Conservation (phyloP, 805 yeast genomes). For the Saturnispora besseyi region DNA sequence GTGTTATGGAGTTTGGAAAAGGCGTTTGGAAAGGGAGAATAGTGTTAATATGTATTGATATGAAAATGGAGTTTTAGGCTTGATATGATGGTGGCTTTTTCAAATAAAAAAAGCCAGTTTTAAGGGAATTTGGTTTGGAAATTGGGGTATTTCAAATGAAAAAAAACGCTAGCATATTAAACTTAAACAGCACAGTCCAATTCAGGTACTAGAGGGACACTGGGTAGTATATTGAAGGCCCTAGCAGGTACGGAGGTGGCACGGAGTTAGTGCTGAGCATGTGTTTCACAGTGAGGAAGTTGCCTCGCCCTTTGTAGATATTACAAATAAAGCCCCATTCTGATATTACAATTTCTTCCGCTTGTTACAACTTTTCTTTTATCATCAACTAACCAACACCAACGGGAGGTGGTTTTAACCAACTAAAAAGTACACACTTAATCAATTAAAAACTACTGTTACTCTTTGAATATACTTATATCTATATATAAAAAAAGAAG, state of each 20-base stretch:
- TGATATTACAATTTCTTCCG: neutral
- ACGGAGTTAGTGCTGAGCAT: conserved; percentile 3
- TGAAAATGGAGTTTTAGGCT: neutral
- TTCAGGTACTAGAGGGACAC: neutral
- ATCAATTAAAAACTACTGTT: too few species aligned
- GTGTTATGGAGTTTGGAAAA: neutral
- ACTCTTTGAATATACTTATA: too few species aligned
- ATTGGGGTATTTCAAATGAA: too few species aligned
- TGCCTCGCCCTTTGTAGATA: conserved; percentile 4
- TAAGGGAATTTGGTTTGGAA: neutral
- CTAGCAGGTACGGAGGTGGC: neutral
- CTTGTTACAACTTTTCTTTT: neutral
- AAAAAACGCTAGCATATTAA: neutral
- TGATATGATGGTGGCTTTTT: neutral
- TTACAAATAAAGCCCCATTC: conserved; percentile 4
- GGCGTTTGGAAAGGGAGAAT: neutral
- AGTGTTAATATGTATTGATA: neutral
- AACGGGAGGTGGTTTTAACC: neutral
- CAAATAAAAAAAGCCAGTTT: neutral
- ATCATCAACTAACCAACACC: neutral
- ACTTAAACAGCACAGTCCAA: neutral
- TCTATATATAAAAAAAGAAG: too few species aligned
- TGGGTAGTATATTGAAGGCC: neutral
- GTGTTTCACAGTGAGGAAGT: neutral
- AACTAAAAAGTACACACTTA: neutral